phyloP scores from a whole-genome alignment of 2,329 filamentous ascomycete genomes.

The Chrysosporium queenslandicum region DNA sequence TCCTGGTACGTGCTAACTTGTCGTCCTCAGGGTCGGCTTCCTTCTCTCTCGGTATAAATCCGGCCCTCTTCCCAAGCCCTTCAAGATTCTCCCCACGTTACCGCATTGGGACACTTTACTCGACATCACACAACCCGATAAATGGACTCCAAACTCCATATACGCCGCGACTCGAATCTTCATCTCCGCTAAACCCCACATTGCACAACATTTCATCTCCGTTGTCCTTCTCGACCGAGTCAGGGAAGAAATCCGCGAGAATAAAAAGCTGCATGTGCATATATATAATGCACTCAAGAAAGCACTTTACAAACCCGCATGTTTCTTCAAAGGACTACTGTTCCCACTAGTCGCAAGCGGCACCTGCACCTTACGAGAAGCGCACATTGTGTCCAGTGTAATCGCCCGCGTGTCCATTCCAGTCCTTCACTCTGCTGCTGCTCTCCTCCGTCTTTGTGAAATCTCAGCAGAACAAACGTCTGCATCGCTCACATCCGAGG shows the following conservation, averaged over 20 bases:
- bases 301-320: constrained; percentile 80
- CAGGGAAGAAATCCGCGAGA: constrained; percentile 88
- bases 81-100: constrained; percentile 90
- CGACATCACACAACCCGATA: constrained; percentile 69
- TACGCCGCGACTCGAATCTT: constrained; percentile 91
- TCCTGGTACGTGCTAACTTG: too few species aligned
- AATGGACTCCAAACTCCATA: constrained; percentile 67
- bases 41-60: constrained; percentile 89
- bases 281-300: constrained; percentile 92
- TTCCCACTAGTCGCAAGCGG: constrained; percentile 79
- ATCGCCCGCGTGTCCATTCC: constrained; percentile 77
- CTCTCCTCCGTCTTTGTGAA: constrained; percentile 83
- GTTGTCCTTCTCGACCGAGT: constrained; percentile 80
- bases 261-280: constrained; percentile 90
- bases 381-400: constrained; percentile 80
- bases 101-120: constrained; percentile 87
- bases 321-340: constrained; percentile 93
- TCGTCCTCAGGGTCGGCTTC: constrained; percentile 57
- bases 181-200: constrained; percentile 67
- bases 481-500: constrained; percentile 58
- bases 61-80: constrained; percentile 92
- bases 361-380: constrained; percentile 85
- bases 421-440: constrained; percentile 83
- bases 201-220: constrained; percentile 76
- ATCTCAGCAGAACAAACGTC: constrained; percentile 85